Base-by-base conservation (phyloP, 1,284 basidiomycete species). In the Lentinus polychrous region DNA sequence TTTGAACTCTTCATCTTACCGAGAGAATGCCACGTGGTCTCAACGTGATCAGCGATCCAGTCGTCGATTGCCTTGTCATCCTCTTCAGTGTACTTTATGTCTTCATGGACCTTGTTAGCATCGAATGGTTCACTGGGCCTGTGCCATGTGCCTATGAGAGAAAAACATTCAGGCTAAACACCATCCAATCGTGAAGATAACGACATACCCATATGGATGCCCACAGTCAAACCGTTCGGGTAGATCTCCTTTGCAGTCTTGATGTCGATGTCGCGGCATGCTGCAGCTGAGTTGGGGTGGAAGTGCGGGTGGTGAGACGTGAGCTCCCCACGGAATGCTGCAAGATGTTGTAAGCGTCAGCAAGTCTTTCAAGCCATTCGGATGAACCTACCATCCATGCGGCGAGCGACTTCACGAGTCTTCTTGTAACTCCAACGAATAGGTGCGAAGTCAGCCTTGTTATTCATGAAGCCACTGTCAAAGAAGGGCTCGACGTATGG, bases 361-460 rank as follows among this genome's bases (percentile, higher is more conserved):
- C 22, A 33, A 27, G 5, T 38, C 23, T 7, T 14, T 7, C 22
- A n/a, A 8, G 42, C n/a, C 23, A 37, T 27, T 31, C 27, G 37
- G 36, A 14, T 23, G 22, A 17, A 22, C 66, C 49, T 55, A 81
- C 79, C 75, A 55, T 85, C 81, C 83, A 84, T 85, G 55, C 82
- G 71, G 54, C 82, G 72, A n/a, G 81, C 82, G 15, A 84, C 66
- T 57, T 85, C 82, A 57, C 83, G 78, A 39, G 79, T 82, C 70
- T 78, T 79, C 75, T 85, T 85, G 69, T 85, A 85, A 57, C 78
- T 78, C 83, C 83, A 85, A 43, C 81, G 77, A 55, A 84, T 81
- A 11, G 83, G 83, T n/a, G 81, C 81, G 57, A 83, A 81, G 67
- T 84, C 83, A 20, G 81, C 82, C 69, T 83, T 82, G 68, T 84